A percentile compares a stretch with the other conserved stretches of the same genome.
Evolutionary conservation across 192 early-diverging fungal species (phyloP).

Genomic region (Coemansia sp.): DNA sequence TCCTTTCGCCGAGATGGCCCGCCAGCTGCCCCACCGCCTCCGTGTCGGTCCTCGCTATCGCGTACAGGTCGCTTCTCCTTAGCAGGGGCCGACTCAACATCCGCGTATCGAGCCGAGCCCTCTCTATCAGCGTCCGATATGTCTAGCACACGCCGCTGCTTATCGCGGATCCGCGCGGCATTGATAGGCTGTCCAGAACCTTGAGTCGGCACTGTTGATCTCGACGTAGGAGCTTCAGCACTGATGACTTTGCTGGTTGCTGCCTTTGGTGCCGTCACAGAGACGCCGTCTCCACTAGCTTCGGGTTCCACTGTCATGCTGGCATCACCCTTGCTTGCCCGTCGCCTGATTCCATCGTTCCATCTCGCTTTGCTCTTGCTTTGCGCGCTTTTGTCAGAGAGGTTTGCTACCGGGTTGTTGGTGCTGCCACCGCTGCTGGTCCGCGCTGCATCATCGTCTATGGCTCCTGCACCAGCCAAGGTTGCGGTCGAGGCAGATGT

Average conservation of each 20-base stretch:
- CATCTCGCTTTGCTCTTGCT: neutral
- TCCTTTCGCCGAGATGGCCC: constrained; percentile 39
- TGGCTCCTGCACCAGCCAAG: neutral
- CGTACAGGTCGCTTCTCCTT: constrained; percentile 27
- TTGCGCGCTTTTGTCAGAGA: neutral
- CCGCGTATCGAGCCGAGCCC: constrained; percentile 15
- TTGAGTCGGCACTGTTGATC: neutral
- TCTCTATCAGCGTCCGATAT: constrained; percentile 11
- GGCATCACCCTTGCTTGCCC: neutral
- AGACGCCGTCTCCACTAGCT: neutral
- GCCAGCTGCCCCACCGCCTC: constrained; percentile 9
- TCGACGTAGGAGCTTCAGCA: neutral
- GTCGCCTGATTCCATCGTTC: neutral
- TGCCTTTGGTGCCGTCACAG: neutral
- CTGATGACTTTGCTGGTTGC: neutral
- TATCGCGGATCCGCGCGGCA: constrained; percentile 5
- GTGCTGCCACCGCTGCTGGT: neutral
- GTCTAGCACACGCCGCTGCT: constrained; percentile 15
- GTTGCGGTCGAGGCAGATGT: neutral
- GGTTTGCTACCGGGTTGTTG: neutral
- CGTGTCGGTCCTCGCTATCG: constrained; percentile 34
- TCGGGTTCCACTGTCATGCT: neutral
- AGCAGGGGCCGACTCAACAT: constrained; percentile 19
- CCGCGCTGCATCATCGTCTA: neutral
- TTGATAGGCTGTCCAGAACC: neutral